A percentile compares a stretch with the other conserved stretches of the same genome.
These are phyloP conservation scores for Canariomyces notabilis DNA, from an alignment of 2,329 filamentous ascomycete species.

Conservation along the genomic window DNA sequence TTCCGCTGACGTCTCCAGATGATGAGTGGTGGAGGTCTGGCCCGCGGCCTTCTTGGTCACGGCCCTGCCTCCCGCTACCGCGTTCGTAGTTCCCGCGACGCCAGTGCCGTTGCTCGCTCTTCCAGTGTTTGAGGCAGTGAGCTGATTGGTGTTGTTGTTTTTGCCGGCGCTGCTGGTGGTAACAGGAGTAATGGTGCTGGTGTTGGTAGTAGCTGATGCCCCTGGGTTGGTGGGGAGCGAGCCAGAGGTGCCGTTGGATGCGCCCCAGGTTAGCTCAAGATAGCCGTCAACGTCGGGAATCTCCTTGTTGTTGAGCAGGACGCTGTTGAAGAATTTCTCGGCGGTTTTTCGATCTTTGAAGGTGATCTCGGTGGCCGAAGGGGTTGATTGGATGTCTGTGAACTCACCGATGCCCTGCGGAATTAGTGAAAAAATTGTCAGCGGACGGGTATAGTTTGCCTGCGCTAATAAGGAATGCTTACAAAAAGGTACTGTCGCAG, in stretches of 20 bases:
- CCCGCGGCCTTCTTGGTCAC: no score
- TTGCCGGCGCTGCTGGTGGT: not conserved
- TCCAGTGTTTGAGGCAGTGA: not conserved
- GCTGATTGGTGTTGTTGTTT: slow-evolving; percentile 1
- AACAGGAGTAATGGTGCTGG: not conserved
- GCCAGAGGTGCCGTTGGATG: slow-evolving; percentile 12
- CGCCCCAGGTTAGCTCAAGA: slow-evolving; percentile 61
- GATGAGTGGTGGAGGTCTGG: not conserved
- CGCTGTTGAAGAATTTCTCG: slow-evolving; percentile 60
- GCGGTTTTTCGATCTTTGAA: slow-evolving; percentile 67
- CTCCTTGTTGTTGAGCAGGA: slow-evolving; percentile 42
- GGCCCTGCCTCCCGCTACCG: no score
- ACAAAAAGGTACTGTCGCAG: slow-evolving; percentile 68
- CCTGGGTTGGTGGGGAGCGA: slow-evolving; percentile 14
- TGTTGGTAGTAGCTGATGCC: slow-evolving; percentile 1
- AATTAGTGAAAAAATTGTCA: slow-evolving; percentile 21
- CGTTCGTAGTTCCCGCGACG: no score
- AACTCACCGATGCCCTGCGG: slow-evolving; percentile 59
- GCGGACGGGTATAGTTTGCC: not conserved
- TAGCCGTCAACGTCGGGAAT: slow-evolving; percentile 59
- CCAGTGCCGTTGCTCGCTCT: not conserved
- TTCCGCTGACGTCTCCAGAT: slow-evolving; percentile 33
- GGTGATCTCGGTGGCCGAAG: slow-evolving; percentile 48
- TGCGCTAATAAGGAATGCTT: slow-evolving; percentile 38
- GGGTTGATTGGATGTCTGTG: slow-evolving; percentile 48